Evolutionary conservation across 2,329 filamentous ascomycete species (phyloP), one percentile per base, ranked within the genome.

Genomic region (Cryphonectria japonica): DNA sequence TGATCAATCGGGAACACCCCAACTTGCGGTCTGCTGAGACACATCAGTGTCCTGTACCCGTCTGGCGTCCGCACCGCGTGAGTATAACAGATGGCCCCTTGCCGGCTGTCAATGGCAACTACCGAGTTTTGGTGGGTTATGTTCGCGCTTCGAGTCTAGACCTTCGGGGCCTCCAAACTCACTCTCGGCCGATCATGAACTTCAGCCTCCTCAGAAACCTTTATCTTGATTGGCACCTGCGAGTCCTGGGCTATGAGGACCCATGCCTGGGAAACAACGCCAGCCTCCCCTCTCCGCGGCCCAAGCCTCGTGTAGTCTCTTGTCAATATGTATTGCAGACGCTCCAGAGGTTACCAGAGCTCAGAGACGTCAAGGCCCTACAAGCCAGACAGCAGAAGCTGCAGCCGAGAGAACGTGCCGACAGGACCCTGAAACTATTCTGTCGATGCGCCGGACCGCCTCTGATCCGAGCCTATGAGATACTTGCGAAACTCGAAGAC

Each of bases 131-230:
- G 34, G 37, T 8, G 22, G 19, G 22, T 43, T 46, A 14, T 46
- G 34, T 8, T 4, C 26, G 26, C 34, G 37, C 59, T 59, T 52
- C 54, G 67, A 63, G 54, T 54, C 70, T 69, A 50, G 70, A 67
- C 46, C 37, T 50, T 61, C 26, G 14, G 61, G 57, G 67, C 32
- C 22, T n/a, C 54, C 46, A 46, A 41, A 13, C 63, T 60, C 19
- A 39, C 32, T 57, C 61, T 54, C 26, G 50, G 52, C 37, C 22
- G 37, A 60, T 61, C 37, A 71, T 71, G 70, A 71, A 71, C 57
- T 69, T 69, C 64, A 71, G 70, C 67, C 65, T 68, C 26, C 46
- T 71, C 19, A 66, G 67, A 59, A 59, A 66, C 22, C 19, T 71
- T 16, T 71, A 69, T 37, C 34, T 71, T 41, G 70, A 69, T 34